Evolutionary conservation across 2,329 filamentous ascomycete species (phyloP).

Genomic region (Penicillium fuscoglaucum): DNA sequence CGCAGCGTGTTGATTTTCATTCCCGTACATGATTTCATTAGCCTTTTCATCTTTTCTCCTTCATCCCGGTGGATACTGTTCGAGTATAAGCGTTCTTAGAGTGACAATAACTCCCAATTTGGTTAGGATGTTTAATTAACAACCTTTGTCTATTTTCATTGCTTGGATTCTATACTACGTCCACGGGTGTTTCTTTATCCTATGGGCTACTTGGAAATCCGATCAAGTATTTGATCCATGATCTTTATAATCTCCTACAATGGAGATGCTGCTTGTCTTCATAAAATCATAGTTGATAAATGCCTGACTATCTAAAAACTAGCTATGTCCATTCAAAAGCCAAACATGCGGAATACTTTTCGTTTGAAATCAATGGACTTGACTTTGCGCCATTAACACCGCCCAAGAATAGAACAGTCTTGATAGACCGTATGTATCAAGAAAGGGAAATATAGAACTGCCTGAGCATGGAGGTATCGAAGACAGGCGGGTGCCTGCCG

Average conservation of each 20-base stretch:
- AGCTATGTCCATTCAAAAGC: conserved; percentile 18
- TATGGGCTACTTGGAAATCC: not conserved
- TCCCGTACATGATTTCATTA: conserved; percentile 23
- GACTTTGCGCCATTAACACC: conserved; percentile 30
- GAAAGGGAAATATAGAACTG: conserved; percentile 21
- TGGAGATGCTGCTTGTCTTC: conserved; percentile 5
- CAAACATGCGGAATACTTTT: conserved; percentile 28
- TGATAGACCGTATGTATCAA: conserved; percentile 20
- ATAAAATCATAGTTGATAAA: conserved; percentile 20
- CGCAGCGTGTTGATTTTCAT: conserved; percentile 19
- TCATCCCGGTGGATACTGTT: conserved; percentile 10
- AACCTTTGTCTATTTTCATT: not conserved
- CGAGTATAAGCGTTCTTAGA: conserved; percentile 12
- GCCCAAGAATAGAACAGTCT: conserved; percentile 21
- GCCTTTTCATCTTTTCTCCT: conserved; percentile 9
- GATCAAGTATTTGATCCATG: not conserved
- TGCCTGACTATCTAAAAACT: conserved; percentile 22
- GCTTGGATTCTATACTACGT: not conserved
- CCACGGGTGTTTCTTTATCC: not conserved
- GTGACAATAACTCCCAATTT: conserved; percentile 1
- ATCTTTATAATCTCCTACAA: not conserved
- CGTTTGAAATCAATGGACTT: conserved; percentile 23
- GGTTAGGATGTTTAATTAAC: conserved; percentile 13
- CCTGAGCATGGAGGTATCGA: conserved; percentile 26
- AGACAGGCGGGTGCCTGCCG: conserved; percentile 19